Evolutionary conservation across 192 early-diverging fungal species (phyloP), one percentile per base, ranked within the genome.

Genomic region (Obelidium mucronatum): DNA sequence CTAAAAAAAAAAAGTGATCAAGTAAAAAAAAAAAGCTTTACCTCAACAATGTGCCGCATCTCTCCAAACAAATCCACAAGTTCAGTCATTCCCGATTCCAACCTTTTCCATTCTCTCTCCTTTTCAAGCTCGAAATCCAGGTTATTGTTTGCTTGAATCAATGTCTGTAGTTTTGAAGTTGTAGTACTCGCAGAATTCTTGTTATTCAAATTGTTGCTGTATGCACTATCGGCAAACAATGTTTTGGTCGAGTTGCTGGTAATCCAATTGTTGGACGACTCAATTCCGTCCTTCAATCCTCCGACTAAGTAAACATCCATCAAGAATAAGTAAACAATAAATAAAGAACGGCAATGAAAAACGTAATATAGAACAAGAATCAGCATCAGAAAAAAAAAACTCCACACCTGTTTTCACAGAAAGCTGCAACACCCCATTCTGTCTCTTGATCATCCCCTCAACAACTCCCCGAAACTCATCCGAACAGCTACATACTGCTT

Each of bases 21-120:
- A n/a, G 42, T 48, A 6, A 11, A 66, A 3, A 0, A 3, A 66
- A 28, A 66, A 0, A 39, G 39, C 15, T 31, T 69, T 40, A 58
- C 70, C 30, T 59, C 70, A 24, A 72, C 40, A 17, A 72, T 30
- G 19, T 58, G 15, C 2, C 70, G 22, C 70, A 72, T 72, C 2
- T 72, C 55, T 72, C 37, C 51, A 36, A 42, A 72, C 35, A 72
- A 40, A 30, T 59, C 35, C 15, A 72, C 70, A 34, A 72, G 55
- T 36, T 72, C 70, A 5, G 44, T 59, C 55, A 72, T 35, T 55
- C 70, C 70, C 2, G 24, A 17, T 40, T 72, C 70, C 19, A 72
- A 34, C 6, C 24, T 55, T 72, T 72, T 55, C 30, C 58, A 44
- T 36, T 72, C 70, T 2, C 36, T 28, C 34, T 72, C 70, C 40